A percentile compares a stretch with the other conserved stretches of the same genome.
Conservation (phyloP, 192 early-diverging fungal genomes). For the Umbelopsis vinacea region DNA sequence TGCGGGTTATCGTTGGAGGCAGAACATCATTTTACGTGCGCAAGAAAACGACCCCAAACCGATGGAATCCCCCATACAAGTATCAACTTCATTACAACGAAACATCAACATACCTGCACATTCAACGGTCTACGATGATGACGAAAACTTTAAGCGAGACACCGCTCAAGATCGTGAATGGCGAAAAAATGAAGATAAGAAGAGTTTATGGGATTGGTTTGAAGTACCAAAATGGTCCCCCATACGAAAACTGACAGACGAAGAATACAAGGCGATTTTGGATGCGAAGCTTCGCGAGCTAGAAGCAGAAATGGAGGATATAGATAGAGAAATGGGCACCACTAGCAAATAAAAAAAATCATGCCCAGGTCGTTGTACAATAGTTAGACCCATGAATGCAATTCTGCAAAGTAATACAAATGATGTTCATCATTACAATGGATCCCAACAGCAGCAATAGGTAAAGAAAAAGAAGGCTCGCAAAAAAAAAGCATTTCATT, state of each 20-base stretch:
- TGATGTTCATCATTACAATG: not conserved
- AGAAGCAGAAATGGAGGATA: constrained; percentile 44
- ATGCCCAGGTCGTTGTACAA: not conserved
- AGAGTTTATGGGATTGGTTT: constrained; percentile 49
- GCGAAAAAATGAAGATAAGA: constrained; percentile 28
- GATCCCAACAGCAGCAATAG: not conserved
- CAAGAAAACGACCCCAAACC: not conserved
- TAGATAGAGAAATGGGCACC: constrained; percentile 40
- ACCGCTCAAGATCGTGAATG: constrained; percentile 29
- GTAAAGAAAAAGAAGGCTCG: not conserved
- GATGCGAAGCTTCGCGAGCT: constrained; percentile 42
- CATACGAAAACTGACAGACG: constrained; percentile 58
- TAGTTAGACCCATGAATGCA: not conserved
- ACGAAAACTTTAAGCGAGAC: constrained; percentile 30
- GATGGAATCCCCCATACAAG: constrained; percentile 14
- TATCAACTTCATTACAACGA: not conserved
- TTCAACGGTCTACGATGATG: constrained; percentile 8
- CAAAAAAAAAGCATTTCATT: constrained; percentile 5
- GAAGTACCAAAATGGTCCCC: constrained; percentile 65
- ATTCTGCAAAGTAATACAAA: not conserved
- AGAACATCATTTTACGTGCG: constrained; percentile 51
- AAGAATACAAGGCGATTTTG: constrained; percentile 66
- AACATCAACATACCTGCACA: not conserved
- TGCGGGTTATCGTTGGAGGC: constrained; percentile 51
- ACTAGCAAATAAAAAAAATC: not conserved